Conservation (phyloP, 2,329 filamentous ascomycete species). For the Microascus cirrosus region DNA sequence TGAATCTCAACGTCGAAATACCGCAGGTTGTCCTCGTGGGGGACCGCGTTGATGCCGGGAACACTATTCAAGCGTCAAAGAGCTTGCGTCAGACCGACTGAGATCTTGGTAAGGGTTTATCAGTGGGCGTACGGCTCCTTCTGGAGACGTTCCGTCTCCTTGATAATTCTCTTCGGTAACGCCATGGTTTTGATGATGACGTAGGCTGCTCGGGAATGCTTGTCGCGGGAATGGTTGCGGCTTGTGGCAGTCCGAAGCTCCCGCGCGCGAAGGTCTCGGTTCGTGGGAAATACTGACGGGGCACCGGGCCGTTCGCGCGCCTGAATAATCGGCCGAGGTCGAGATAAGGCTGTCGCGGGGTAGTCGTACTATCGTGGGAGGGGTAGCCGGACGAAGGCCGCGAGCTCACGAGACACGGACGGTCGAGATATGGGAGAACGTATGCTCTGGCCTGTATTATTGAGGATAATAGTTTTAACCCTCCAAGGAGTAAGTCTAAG, state of each 20-base stretch:
- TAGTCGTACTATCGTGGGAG: background rate
- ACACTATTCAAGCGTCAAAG: slow-evolving; percentile 45
- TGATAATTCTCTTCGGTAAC: slow-evolving; percentile 92
- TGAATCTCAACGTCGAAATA: slow-evolving; percentile 98
- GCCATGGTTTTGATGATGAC: slow-evolving; percentile 36
- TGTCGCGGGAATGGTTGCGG: background rate
- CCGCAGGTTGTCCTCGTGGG: slow-evolving; percentile 92
- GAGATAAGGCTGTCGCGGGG: slow-evolving; percentile 3
- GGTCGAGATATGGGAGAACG: background rate
- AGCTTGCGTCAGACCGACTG: background rate
- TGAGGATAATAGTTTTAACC: background rate
- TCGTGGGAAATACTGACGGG: slow-evolving; percentile 1
- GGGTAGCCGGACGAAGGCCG: background rate
- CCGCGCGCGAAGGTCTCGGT: background rate
- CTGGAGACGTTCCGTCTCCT: slow-evolving; percentile 96
- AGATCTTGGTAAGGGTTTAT: background rate
- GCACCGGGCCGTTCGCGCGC: background rate
- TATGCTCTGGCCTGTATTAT: background rate
- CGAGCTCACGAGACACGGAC: background rate
- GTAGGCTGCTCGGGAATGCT: background rate
- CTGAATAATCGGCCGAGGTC: background rate
- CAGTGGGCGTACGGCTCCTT: slow-evolving; percentile 68
- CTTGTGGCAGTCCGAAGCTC: background rate
- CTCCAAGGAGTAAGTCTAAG: background rate
- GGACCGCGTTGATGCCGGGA: slow-evolving; percentile 87